Evolutionary conservation across 306 rosid species (phyloP), one percentile per base, ranked within the genome.

Genomic region (Inga leiocalycina): DNA sequence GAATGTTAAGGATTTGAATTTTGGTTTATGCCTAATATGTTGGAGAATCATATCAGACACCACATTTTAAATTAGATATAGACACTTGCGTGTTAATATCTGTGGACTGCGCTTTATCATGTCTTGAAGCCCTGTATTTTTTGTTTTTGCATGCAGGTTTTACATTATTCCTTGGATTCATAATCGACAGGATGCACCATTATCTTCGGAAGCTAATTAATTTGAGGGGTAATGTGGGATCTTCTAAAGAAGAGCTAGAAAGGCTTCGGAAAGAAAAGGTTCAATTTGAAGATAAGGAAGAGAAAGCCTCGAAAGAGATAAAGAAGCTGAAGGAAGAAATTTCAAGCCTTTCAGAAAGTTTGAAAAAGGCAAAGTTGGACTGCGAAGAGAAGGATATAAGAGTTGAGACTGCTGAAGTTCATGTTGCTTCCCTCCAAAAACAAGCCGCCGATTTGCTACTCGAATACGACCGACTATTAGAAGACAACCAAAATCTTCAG

Each of bases 401-500:
- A 76, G 82, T 94, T 46, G 98, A 89, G 83, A 89, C 91, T 6
- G 92, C 97, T 0, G 97, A 92, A 85, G 82, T 87, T 75, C 98
- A 94, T 74, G 95, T 92, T 71, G 57, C 86, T 82, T 87, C 97
- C 74, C 95, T 91, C 76, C 95, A 91, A 77, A 92, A 92, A 75
- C 97, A 94, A 80, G 95, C 94, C 2, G 95, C 97, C 2, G 95
- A 93, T 87, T 81, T 93, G 65, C 90, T 93, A 69, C 97, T 93
- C 11, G 98, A 93, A 75, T 93, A 92, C 11, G 98, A 92, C 78
- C 85, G 93, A 35, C 91, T 94, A 54, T 89, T 94, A 62, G 95
- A 92, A 92, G 97, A 92, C 78, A 94, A 92, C 89, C 98, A 94
- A 82, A 91, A 88, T 76, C 97, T 92, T 81, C 97, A 92, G 85